These are phyloP conservation scores for Eucalyptus coolabah DNA, from an alignment of 345 rosid species.

Conservation along the genomic window DNA sequence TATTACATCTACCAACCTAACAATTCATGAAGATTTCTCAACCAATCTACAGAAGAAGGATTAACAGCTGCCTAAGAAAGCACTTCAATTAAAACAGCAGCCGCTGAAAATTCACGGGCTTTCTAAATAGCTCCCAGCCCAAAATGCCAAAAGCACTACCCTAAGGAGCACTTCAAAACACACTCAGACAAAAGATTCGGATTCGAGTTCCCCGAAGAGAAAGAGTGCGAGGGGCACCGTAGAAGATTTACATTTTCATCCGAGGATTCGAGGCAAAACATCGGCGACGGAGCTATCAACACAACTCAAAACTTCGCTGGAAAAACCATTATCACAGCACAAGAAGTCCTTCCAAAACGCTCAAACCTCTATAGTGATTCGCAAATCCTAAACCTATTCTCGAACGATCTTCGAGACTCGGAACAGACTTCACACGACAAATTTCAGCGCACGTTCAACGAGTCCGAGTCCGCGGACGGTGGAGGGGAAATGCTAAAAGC, in stretches of 20 bases:
- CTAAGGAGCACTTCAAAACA: not conserved
- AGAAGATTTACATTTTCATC: not conserved
- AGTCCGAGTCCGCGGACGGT: not conserved
- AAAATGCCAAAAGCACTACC: not conserved
- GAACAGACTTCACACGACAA: not conserved
- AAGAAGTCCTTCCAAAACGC: not conserved
- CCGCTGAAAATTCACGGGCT: not conserved
- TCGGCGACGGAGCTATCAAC: not conserved
- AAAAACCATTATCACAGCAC: not conserved
- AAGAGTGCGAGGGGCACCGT: not conserved
- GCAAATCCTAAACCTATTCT: not conserved
- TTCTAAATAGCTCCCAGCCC: not conserved
- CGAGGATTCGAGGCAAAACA: not conserved
- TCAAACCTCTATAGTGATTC: not conserved
- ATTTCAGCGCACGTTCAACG: not conserved
- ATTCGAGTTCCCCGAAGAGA: not conserved
- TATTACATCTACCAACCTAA: not conserved
- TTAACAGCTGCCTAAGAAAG: not conserved
- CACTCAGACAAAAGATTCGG: not conserved
- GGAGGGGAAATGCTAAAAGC: not conserved
- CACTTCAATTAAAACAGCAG: not conserved
- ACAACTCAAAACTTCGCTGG: not conserved
- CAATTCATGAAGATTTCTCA: not conserved
- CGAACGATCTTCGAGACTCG: not conserved
- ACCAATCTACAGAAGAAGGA: not conserved